These are phyloP conservation scores for Suillus hirtellus DNA, from an alignment of 768 basidiomycete species.

Conservation along the genomic window DNA sequence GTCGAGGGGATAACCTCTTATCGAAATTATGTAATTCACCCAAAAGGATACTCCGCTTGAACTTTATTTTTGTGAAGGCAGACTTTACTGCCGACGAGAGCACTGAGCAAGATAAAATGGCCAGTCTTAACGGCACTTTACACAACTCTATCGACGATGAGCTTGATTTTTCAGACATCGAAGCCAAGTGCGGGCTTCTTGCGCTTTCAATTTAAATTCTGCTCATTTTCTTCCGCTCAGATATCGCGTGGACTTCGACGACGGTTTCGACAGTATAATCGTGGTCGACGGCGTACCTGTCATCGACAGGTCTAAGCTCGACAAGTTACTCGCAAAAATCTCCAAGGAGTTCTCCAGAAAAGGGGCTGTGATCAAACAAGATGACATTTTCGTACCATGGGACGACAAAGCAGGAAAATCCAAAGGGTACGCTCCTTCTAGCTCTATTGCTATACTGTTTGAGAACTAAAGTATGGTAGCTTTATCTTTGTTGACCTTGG, in stretches of 20 bases:
- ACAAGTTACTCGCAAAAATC: slow-evolving; percentile 78
- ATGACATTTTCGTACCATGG: slow-evolving; percentile 88
- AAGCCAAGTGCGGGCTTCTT: slow-evolving; percentile 62
- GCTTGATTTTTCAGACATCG: slow-evolving; percentile 88
- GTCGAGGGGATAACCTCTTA: slow-evolving; percentile 1
- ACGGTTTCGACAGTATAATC: slow-evolving; percentile 87
- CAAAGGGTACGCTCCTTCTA: slow-evolving; percentile 70
- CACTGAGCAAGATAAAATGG: slow-evolving; percentile 40
- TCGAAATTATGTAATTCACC: slow-evolving; percentile 2
- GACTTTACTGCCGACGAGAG: slow-evolving; percentile 10
- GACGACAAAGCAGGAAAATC: slow-evolving; percentile 79
- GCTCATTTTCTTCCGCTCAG: slow-evolving; percentile 40
- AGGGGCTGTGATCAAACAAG: slow-evolving; percentile 72
- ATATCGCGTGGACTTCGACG: slow-evolving; percentile 82
- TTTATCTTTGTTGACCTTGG: slow-evolving; percentile 83
- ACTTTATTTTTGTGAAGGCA: slow-evolving; percentile 13
- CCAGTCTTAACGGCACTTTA: slow-evolving; percentile 37
- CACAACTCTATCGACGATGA: slow-evolving; percentile 51
- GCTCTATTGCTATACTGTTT: slow-evolving; percentile 1
- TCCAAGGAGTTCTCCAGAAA: slow-evolving; percentile 82
- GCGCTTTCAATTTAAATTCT: not conserved
- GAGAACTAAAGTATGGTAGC: slow-evolving; percentile 38
- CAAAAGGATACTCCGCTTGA: slow-evolving; percentile 10
- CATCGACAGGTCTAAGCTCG: slow-evolving; percentile 83
- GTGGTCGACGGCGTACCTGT: slow-evolving; percentile 92